Percentiles rank a stretch among this genome's conserved stretches.
phyloP scores from a whole-genome alignment of 176 grass and related monocot species.

The Poa pratensis region DNA sequence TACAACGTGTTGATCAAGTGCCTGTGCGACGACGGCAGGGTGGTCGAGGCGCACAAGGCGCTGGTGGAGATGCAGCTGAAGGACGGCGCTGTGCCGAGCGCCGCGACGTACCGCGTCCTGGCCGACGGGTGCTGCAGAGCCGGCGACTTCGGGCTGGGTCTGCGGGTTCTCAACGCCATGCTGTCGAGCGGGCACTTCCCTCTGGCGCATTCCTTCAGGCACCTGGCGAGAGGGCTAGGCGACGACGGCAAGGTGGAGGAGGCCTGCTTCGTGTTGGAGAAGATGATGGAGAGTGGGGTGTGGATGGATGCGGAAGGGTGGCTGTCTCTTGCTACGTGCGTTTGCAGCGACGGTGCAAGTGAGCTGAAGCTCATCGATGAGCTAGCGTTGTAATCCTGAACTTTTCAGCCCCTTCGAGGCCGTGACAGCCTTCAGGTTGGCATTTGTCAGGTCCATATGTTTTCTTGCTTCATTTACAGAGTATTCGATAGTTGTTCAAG shows the following conservation, averaged over 20 bases:
- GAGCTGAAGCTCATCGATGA: constrained; percentile 28
- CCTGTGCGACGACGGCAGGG: constrained; percentile 52
- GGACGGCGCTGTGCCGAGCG: constrained; percentile 52
- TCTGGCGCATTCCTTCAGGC: constrained; percentile 33
- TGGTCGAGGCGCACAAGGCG: constrained; percentile 59
- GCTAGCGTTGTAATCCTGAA: constrained; percentile 18
- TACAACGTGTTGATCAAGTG: constrained; percentile 75
- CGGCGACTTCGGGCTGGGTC: constrained; percentile 50
- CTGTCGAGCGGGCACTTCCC: constrained; percentile 63
- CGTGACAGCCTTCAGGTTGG: background rate
- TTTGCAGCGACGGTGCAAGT: constrained; percentile 1
- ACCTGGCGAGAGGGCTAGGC: constrained; percentile 39
- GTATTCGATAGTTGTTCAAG: background rate
- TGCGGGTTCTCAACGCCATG: constrained; percentile 58
- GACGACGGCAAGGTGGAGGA: constrained; percentile 49
- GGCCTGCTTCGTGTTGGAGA: constrained; percentile 65
- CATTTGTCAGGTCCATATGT: background rate
- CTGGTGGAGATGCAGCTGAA: constrained; percentile 84
- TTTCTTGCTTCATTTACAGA: background rate
- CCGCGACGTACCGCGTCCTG: constrained; percentile 58
- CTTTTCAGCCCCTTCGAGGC: background rate
- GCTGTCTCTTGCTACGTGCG: constrained; percentile 13
- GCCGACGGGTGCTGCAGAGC: constrained; percentile 69
- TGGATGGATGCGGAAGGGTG: constrained; percentile 35
- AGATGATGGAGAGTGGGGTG: constrained; percentile 46